Evolutionary conservation across 495 filamentous ascomycete genomes (phyloP).

Genomic region (Annulohypoxylon nitens): DNA sequence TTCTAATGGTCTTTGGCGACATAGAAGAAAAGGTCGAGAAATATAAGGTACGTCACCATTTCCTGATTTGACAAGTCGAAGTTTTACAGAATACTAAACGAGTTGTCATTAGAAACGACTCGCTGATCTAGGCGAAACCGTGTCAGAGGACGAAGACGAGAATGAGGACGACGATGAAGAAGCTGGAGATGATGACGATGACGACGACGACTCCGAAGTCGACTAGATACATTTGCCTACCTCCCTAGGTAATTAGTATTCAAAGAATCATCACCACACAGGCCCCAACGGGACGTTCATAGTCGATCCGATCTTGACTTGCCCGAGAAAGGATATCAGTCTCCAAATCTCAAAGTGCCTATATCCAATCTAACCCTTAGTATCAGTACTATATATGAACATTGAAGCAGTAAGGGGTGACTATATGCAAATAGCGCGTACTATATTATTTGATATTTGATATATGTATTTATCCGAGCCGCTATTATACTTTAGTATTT

Average conservation of each 20-base stretch:
- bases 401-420: background rate
- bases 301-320: conserved; percentile 19
- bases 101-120: conserved; percentile 71
- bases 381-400: background rate
- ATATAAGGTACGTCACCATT: conserved; percentile 75
- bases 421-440: conserved; percentile 36
- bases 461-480: conserved; percentile 50
- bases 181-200: conserved; percentile 43
- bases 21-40: conserved; percentile 84
- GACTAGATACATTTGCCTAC: conserved; percentile 18
- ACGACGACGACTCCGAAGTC: conserved; percentile 34
- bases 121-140: conserved; percentile 75
- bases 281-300: background rate
- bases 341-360: background rate
- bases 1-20: conserved; percentile 89
- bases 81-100: conserved; percentile 37
- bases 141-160: conserved; percentile 85
- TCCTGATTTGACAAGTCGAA: background rate
- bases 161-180: conserved; percentile 72
- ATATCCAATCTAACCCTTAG: background rate
- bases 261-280: conserved; percentile 7
- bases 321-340: conserved; percentile 7
- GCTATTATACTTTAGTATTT: conserved; percentile 24
- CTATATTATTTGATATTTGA: conserved; percentile 17
- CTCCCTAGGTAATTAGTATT: no score